Percentiles rank a stretch among this genome's conserved stretches.
phyloP scores from a whole-genome alignment of 495 filamentous ascomycete species.

The Lepidopterella palustris region DNA sequence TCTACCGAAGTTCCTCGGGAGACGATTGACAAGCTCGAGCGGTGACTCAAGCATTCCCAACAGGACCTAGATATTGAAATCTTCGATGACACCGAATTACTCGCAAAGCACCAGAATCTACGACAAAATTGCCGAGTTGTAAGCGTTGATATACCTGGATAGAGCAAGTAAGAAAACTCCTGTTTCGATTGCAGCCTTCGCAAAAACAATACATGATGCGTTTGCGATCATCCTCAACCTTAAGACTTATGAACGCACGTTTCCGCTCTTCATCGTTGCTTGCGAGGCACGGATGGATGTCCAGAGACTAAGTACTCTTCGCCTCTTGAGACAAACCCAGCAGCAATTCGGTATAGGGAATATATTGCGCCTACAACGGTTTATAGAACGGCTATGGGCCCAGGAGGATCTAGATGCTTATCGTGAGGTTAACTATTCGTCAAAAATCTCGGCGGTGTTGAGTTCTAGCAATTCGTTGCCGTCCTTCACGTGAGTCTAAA shows the following conservation, averaged over 20 bases:
- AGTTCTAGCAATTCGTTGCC: neutral
- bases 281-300: slow-evolving; percentile 28
- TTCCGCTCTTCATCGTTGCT: slow-evolving; percentile 28
- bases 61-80: slow-evolving; percentile 1
- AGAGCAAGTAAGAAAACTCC: neutral
- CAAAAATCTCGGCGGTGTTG: neutral
- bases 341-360: neutral
- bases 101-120: neutral
- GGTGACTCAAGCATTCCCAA: slow-evolving; percentile 1
- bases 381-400: slow-evolving; percentile 10
- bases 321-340: neutral
- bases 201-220: neutral
- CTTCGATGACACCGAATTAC: neutral
- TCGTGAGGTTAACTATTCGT: slow-evolving; percentile 1
- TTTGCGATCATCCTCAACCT: neutral
- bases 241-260: slow-evolving; percentile 7
- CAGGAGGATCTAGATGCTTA: slow-evolving; percentile 11
- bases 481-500: slow-evolving; percentile 2
- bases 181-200: neutral
- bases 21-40: slow-evolving; percentile 8
- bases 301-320: slow-evolving; percentile 20
- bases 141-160: slow-evolving; percentile 7
- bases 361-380: neutral
- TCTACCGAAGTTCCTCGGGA: neutral
- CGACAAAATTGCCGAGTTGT: slow-evolving; percentile 7